These are phyloP conservation scores for Kuraishia hungarica DNA, from an alignment of 805 yeast species.

Conservation along the genomic window DNA sequence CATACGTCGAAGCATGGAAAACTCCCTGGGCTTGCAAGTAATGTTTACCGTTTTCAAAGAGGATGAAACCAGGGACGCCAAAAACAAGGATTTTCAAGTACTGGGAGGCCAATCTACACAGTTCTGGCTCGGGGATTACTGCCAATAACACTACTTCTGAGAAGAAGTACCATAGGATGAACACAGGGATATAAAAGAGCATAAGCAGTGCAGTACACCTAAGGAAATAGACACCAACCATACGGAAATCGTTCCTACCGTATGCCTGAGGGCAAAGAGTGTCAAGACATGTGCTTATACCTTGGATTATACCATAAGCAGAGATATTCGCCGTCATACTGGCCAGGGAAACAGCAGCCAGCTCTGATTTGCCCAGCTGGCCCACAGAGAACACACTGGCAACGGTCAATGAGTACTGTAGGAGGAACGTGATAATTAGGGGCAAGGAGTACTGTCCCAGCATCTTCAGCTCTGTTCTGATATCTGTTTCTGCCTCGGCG, in stretches of 20 bases:
- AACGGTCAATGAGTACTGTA: constrained; percentile 32
- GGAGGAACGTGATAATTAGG: constrained; percentile 53
- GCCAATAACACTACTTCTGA: constrained; percentile 40
- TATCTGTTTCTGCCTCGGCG: constrained; percentile 35
- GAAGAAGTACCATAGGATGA: constrained; percentile 50
- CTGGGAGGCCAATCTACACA: constrained; percentile 44
- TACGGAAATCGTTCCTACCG: constrained; percentile 55
- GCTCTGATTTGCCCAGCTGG: constrained; percentile 57
- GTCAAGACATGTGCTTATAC: constrained; percentile 71
- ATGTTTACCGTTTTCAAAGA: constrained; percentile 65
- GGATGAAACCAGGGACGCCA: constrained; percentile 62
- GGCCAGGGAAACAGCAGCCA: constrained; percentile 70
- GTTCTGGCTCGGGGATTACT: constrained; percentile 23
- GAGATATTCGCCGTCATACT: constrained; percentile 74
- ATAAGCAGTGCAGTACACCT: constrained; percentile 54
- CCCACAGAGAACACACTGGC: constrained; percentile 35
- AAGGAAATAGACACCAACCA: constrained; percentile 62
- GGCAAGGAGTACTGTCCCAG: constrained; percentile 42
- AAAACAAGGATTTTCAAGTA: constrained; percentile 48
- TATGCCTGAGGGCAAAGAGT: constrained; percentile 74
- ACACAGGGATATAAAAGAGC: constrained; percentile 44
- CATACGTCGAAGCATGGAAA: constrained; percentile 74
- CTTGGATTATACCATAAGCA: constrained; percentile 69
- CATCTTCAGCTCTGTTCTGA: constrained; percentile 28
- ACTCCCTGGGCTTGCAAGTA: constrained; percentile 71